Base-by-base conservation (phyloP, 2,329 filamentous ascomycete species). In the Talaromyces marneffei region DNA sequence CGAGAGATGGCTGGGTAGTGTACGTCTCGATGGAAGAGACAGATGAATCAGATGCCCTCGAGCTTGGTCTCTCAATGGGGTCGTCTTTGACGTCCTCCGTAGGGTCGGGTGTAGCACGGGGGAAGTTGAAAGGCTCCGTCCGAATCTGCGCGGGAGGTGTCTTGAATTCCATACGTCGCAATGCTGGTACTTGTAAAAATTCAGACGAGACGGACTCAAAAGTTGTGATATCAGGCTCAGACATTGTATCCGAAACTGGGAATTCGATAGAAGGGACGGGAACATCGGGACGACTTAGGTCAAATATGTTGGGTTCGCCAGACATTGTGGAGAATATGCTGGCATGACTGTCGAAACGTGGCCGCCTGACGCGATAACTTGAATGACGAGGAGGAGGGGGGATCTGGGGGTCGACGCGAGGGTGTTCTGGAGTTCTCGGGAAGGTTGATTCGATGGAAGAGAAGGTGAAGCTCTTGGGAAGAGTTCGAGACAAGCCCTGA, bases 31-130 rank as follows among this genome's bases (percentile, higher is more conserved):
- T 78, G 0, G 85, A 87, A 12, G 84, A 85, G 18, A 83, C 72
- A 2, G 85, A 87, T 0, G 85, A 87, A 68, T 87, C 82, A 2
- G 85, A 87, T 48, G 82, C 78, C 60, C 80, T 79, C 2, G 85
- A 87, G 6, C 78, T 77, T 3, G 85, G 82, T 46, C 85, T 80
- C 66, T 77, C 76, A 55, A 85, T 80, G 23, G 74, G 72, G 54
- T 79, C 75, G 7, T 69, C 70, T 4, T 70, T 66, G 25, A 66
- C 61, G 53, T 73, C 71, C 62, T 69, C 72, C 16, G 71, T 64
- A 29, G 69, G 70, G 73, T 75, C 77, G 14, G 65, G 62, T 16
- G 63, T 67, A 2, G 66, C 62, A 44, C 71, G 70, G 52, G 64
- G 50, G 8, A 68, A 67, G 20, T 77, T 74, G 10, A 70, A 65